Evolutionary conservation across 495 filamentous ascomycete genomes (phyloP).

Genomic region (Penicillium bovifimosum): DNA sequence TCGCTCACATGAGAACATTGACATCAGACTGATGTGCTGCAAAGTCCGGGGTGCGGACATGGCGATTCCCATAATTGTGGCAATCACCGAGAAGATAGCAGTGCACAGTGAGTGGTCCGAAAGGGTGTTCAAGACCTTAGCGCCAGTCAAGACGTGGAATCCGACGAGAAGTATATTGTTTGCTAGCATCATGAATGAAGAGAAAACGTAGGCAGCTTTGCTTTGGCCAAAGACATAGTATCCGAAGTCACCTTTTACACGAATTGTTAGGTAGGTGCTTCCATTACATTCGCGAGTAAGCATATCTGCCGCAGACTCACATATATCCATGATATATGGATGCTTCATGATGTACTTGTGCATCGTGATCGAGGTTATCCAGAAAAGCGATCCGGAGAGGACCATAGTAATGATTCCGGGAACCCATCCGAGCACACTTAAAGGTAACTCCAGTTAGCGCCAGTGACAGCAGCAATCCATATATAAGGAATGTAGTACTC

Average conservation of each 20-base stretch:
- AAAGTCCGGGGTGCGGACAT: slow-evolving; percentile 39
- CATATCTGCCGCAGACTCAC: slow-evolving; percentile 22
- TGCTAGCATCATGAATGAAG: slow-evolving; percentile 35
- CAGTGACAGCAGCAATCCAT: not conserved
- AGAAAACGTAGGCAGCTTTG: slow-evolving; percentile 30
- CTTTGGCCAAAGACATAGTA: slow-evolving; percentile 40
- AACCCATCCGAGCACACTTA: slow-evolving; percentile 43
- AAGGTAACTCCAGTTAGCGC: not conserved
- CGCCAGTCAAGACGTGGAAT: slow-evolving; percentile 36
- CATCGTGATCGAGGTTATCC: slow-evolving; percentile 44
- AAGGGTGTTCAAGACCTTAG: slow-evolving; percentile 34
- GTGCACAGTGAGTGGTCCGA: slow-evolving; percentile 35
- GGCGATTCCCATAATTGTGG: slow-evolving; percentile 34
- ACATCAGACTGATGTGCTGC: slow-evolving; percentile 41
- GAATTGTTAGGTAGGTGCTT: too few relatives aligned
- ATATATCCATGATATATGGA: slow-evolving; percentile 43
- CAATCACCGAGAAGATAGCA: slow-evolving; percentile 31
- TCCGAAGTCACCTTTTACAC: slow-evolving; percentile 30
- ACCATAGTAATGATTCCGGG: slow-evolving; percentile 41
- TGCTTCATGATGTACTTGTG: slow-evolving; percentile 45
- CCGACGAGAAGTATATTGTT: slow-evolving; percentile 38
- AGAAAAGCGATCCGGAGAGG: slow-evolving; percentile 32
- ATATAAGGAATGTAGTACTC: slow-evolving; percentile 8
- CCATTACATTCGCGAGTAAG: too few relatives aligned
- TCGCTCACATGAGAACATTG: slow-evolving; percentile 36